Conservation (phyloP, 306 rosid species). For the Echinosophora koreensis region DNA sequence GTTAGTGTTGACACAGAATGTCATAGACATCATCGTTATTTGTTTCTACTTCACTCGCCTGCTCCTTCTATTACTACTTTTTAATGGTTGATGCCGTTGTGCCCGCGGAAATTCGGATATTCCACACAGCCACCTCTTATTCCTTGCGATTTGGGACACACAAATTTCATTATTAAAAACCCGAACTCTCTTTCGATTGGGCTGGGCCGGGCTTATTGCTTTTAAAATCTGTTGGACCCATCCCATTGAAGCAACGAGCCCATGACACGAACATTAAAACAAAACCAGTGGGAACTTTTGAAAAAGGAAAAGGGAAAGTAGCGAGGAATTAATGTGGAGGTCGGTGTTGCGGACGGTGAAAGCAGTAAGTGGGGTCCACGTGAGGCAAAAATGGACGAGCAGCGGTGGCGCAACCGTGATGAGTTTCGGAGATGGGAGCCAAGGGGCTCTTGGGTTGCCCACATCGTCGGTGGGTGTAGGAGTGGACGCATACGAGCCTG, state of each 20-base stretch:
- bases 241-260: too few relatives aligned
- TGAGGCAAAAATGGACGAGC: conserved; percentile 60
- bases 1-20: conserved; percentile 55
- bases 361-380: conserved; percentile 8
- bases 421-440: conserved; percentile 94
- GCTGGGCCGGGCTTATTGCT: neutral
- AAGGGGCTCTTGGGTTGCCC: conserved; percentile 85
- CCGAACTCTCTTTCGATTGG: neutral
- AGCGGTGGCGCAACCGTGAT: conserved; percentile 56
- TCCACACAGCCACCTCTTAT: neutral
- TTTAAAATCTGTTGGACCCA: too few relatives aligned
- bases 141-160: too few relatives aligned
- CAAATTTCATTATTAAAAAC: too few relatives aligned
- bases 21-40: conserved; percentile 65
- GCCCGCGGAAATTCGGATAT: conserved; percentile 45
- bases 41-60: neutral
- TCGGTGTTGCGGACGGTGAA: conserved; percentile 27
- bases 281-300: too few relatives aligned
- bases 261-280: too few relatives aligned
- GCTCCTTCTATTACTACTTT: neutral
- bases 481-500: conserved; percentile 78
- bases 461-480: conserved; percentile 61
- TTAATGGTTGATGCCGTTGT: conserved; percentile 4
- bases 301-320: neutral
- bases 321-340: conserved; percentile 48